Evolutionary conservation across 2,329 filamentous ascomycete species (phyloP).

Genomic region (Trichophyton benhamiae): DNA sequence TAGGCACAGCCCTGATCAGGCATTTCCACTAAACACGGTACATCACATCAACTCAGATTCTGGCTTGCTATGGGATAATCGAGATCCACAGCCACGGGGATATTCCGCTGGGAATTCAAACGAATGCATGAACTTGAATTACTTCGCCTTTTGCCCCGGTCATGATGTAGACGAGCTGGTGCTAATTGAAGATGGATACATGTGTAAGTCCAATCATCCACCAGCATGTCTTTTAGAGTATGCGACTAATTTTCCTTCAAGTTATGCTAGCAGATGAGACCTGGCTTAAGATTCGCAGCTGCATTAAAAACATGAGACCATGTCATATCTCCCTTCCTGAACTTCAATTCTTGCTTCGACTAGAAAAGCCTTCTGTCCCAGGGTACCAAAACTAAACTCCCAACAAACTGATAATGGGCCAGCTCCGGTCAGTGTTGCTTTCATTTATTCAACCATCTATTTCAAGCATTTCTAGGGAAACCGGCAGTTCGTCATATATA

Average conservation of each 20-base stretch:
- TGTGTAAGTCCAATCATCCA: conserved; percentile 4
- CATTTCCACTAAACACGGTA: conserved; percentile 7
- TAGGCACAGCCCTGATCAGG: conserved; percentile 1
- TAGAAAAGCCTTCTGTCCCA: background rate
- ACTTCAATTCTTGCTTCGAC: background rate
- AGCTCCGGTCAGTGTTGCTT: background rate
- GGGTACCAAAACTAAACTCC: background rate
- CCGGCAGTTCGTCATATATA: no score
- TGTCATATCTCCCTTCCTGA: conserved; percentile 2
- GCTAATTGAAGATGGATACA: conserved; percentile 9
- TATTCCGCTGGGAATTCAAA: conserved; percentile 9
- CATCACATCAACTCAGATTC: conserved; percentile 8
- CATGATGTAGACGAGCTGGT: conserved; percentile 8
- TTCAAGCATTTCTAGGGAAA: no score
- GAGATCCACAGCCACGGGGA: conserved; percentile 1
- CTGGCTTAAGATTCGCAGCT: conserved; percentile 4
- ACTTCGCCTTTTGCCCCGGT: conserved; percentile 9
- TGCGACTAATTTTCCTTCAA: background rate
- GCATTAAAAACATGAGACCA: conserved; percentile 5
- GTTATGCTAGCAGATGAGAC: conserved; percentile 9
- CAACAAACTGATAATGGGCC: background rate
- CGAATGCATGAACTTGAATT: conserved; percentile 10
- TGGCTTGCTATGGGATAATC: conserved; percentile 9
- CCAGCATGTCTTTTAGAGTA: background rate
- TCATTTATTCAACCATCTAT: no score